These are phyloP conservation scores for Mucor mucedo DNA, from an alignment of 371 early-diverging fungal species.

Conservation along the genomic window DNA sequence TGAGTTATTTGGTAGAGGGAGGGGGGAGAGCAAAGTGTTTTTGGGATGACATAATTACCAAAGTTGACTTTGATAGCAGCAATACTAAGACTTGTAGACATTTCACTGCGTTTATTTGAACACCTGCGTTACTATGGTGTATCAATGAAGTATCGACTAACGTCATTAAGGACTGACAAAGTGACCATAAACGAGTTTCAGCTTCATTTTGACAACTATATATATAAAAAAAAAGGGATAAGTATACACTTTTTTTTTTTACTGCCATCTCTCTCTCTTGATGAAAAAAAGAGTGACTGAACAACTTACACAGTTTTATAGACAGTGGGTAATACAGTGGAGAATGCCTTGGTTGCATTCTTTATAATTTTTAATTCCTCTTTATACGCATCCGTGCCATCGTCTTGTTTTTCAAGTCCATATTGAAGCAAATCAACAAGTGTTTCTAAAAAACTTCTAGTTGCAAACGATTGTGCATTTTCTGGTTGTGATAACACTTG, in stretches of 20 bases:
- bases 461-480: conserved; percentile 43
- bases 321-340: conserved; percentile 40
- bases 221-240: conserved; percentile 8
- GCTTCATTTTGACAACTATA: conserved; percentile 52
- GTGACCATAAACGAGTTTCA: conserved; percentile 52
- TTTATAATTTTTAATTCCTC: conserved; percentile 43
- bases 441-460: conserved; percentile 45
- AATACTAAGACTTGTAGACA: conserved; percentile 49
- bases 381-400: conserved; percentile 26
- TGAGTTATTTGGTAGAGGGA: not conserved
- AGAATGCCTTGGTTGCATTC: conserved; percentile 45
- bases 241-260: too few species aligned
- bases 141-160: conserved; percentile 28
- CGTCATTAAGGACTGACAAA: conserved; percentile 29
- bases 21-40: not conserved
- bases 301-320: conserved; percentile 25
- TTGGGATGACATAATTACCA: conserved; percentile 1
- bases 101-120: conserved; percentile 47
- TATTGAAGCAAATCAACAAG: conserved; percentile 29
- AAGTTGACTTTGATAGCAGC: conserved; percentile 37
- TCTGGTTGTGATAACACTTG: conserved; percentile 24
- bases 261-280: not conserved
- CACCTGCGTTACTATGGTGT: conserved; percentile 44
- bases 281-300: not conserved
- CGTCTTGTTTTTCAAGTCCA: conserved; percentile 24